Conservation (phyloP, 106 monocot species). For the Apostasia shenzhenica region DNA sequence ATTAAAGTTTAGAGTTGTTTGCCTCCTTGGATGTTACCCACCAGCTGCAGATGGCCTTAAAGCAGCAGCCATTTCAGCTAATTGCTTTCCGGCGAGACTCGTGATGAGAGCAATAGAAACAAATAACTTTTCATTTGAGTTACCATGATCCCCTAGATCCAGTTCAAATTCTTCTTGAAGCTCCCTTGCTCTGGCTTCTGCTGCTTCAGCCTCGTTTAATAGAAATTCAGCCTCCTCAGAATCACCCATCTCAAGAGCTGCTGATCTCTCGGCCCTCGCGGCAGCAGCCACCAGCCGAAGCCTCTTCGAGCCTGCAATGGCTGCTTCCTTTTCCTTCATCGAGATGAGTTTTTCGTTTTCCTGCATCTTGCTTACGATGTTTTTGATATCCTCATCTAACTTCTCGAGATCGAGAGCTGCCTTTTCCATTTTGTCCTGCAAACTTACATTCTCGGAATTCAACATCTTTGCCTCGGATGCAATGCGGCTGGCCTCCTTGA, state of each 20-base stretch:
- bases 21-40: background rate
- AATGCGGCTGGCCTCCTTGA: constrained; percentile 87
- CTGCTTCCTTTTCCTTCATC: constrained; percentile 74
- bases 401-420: constrained; percentile 37
- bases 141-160: constrained; percentile 25
- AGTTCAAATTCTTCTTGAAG: constrained; percentile 49
- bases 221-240: constrained; percentile 47
- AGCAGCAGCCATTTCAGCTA: constrained; percentile 27
- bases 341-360: constrained; percentile 54
- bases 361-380: constrained; percentile 35
- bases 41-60: constrained; percentile 6
- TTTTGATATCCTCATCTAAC: constrained; percentile 53
- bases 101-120: constrained; percentile 39
- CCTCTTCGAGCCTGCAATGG: constrained; percentile 48
- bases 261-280: constrained; percentile 70
- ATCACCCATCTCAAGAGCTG: constrained; percentile 69
- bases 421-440: constrained; percentile 44
- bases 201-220: constrained; percentile 60
- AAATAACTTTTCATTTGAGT: constrained; percentile 9
- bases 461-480: constrained; percentile 82
- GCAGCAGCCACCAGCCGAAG: constrained; percentile 47
- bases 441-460: constrained; percentile 52
- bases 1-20: no score
- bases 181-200: constrained; percentile 62
- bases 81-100: constrained; percentile 17